These are phyloP conservation scores for Colletotrichum cereale DNA, from an alignment of 2,329 filamentous ascomycete genomes.

Conservation along the genomic window DNA sequence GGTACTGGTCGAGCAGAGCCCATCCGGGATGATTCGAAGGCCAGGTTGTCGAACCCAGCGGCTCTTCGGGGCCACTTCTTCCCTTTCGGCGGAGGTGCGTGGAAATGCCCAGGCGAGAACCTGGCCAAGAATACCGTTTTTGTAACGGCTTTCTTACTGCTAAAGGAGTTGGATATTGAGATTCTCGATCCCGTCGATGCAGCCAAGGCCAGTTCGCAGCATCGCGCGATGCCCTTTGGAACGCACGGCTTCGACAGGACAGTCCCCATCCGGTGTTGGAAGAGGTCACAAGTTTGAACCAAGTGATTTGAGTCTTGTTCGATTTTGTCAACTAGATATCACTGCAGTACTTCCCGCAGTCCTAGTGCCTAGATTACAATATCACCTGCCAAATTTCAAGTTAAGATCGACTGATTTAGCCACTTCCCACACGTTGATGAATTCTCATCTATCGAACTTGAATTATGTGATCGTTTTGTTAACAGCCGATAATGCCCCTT, in stretches of 20 bases:
- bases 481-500: conserved; percentile 41
- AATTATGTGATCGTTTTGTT: neutral
- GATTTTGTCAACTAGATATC: neutral
- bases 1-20: neutral
- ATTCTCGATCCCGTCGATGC: neutral
- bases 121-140: conserved; percentile 31
- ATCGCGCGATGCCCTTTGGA: conserved; percentile 30
- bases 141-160: neutral
- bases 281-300: neutral
- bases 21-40: conserved; percentile 6
- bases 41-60: conserved; percentile 3
- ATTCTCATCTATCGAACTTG: accelerated
- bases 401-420: too few species aligned
- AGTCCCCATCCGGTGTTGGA: neutral
- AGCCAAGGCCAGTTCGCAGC: neutral
- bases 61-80: conserved; percentile 29
- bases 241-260: conserved; percentile 23
- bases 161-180: conserved; percentile 19
- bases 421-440: neutral
- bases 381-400: neutral
- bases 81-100: conserved; percentile 31
- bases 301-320: neutral
- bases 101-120: conserved; percentile 33
- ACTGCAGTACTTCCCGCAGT: neutral
- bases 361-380: neutral